Evolutionary conservation across 805 yeast species (phyloP).

Genomic region (Nakazawaea holstii): DNA sequence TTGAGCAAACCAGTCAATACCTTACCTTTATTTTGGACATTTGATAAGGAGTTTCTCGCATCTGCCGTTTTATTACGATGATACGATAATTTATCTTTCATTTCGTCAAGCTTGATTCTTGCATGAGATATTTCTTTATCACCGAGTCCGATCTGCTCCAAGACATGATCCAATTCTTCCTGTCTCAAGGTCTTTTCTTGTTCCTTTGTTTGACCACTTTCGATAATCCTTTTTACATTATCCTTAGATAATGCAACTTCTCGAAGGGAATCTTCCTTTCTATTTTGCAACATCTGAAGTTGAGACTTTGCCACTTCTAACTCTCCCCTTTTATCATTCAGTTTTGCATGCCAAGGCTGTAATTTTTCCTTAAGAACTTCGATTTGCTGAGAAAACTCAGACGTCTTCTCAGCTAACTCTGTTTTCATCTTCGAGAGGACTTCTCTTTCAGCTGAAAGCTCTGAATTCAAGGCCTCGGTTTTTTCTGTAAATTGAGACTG

Average conservation of each 20-base stretch:
- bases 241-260: slow-evolving; percentile 40
- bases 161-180: slow-evolving; percentile 42
- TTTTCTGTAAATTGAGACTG: slow-evolving; percentile 39
- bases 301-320: slow-evolving; percentile 61
- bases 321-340: slow-evolving; percentile 58
- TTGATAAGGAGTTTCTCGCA: slow-evolving; percentile 54
- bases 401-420: slow-evolving; percentile 70
- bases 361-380: slow-evolving; percentile 56
- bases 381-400: slow-evolving; percentile 59
- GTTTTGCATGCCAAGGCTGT: slow-evolving; percentile 77
- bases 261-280: slow-evolving; percentile 34
- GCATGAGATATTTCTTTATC: slow-evolving; percentile 50
- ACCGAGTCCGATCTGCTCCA: slow-evolving; percentile 54
- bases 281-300: slow-evolving; percentile 51
- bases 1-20: slow-evolving; percentile 66
- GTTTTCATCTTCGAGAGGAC: slow-evolving; percentile 59
- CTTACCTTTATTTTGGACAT: slow-evolving; percentile 61
- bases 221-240: slow-evolving; percentile 38
- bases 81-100: slow-evolving; percentile 46
- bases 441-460: slow-evolving; percentile 47
- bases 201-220: slow-evolving; percentile 46
- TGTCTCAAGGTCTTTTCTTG: slow-evolving; percentile 38
- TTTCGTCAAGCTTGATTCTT: slow-evolving; percentile 39
- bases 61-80: slow-evolving; percentile 62
- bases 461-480: slow-evolving; percentile 34